Percentiles rank a stretch among this genome's conserved stretches.
Evolutionary conservation across 2,329 filamentous ascomycete species (phyloP).

Genomic region (Alternaria sp.): DNA sequence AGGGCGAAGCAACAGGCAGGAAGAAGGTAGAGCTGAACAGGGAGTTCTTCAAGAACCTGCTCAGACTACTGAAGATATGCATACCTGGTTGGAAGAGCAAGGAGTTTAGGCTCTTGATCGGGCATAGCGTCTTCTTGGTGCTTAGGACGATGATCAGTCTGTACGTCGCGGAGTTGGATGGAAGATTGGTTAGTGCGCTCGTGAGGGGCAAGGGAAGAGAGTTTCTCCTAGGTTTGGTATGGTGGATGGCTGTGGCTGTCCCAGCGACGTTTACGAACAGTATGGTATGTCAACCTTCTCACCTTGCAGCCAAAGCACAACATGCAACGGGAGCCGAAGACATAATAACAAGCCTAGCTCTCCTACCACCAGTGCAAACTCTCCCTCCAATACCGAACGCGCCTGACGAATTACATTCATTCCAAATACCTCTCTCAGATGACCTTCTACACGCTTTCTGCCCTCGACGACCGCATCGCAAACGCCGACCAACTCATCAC

Average conservation of each 20-base stretch:
- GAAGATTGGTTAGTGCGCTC: slow-evolving; percentile 87
- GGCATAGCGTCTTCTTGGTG: slow-evolving; percentile 93
- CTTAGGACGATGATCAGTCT: slow-evolving; percentile 90
- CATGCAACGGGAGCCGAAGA: neutral
- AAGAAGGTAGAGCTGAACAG: slow-evolving; percentile 93
- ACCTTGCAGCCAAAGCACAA: neutral
- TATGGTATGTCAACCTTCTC: slow-evolving; percentile 71
- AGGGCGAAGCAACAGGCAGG: slow-evolving; percentile 55
- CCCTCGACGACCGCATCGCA: slow-evolving; percentile 96
- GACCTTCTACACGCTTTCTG: slow-evolving; percentile 96
- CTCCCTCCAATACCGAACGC: slow-evolving; percentile 89
- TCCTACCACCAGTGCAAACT: slow-evolving; percentile 97
- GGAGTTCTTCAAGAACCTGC: slow-evolving; percentile 81
- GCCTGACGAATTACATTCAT: slow-evolving; percentile 93
- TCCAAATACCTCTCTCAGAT: slow-evolving; percentile 96
- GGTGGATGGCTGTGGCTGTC: slow-evolving; percentile 98
- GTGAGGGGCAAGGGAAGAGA: slow-evolving; percentile 91
- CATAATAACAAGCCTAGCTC: slow-evolving; percentile 64
- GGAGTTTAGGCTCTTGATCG: slow-evolving; percentile 84
- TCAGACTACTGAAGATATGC: slow-evolving; percentile 83
- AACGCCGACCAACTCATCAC: slow-evolving; percentile 98
- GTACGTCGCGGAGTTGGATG: slow-evolving; percentile 96
- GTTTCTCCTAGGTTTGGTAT: slow-evolving; percentile 86
- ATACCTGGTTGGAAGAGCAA: slow-evolving; percentile 90
- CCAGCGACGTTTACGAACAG: slow-evolving; percentile 98